These are phyloP conservation scores for Podospora didyma DNA, from an alignment of 495 filamentous ascomycete genomes.

Conservation along the genomic window DNA sequence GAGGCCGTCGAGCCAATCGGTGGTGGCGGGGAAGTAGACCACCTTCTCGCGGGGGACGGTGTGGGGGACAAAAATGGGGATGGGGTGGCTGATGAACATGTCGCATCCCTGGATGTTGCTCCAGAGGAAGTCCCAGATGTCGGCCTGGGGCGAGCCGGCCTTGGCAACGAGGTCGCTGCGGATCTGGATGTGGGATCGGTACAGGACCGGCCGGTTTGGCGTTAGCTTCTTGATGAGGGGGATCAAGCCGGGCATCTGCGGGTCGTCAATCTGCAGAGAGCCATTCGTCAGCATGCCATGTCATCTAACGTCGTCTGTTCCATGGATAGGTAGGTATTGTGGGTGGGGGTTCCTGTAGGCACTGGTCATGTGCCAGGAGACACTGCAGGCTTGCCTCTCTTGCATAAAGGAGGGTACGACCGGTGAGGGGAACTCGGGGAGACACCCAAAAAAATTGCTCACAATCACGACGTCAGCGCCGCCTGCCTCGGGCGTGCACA, in stretches of 20 bases:
- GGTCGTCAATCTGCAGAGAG: slow-evolving; percentile 74
- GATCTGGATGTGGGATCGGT: slow-evolving; percentile 81
- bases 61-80: slow-evolving; percentile 69
- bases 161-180: slow-evolving; percentile 66
- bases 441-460: slow-evolving; percentile 16
- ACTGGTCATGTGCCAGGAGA: slow-evolving; percentile 9
- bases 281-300: slow-evolving; percentile 12
- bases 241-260: slow-evolving; percentile 83
- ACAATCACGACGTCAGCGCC: slow-evolving; percentile 78
- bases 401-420: slow-evolving; percentile 4
- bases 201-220: slow-evolving; percentile 74
- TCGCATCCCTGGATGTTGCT: slow-evolving; percentile 65
- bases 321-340: not conserved
- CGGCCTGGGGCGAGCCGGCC: slow-evolving; percentile 61
- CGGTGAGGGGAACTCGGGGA: slow-evolving; percentile 6
- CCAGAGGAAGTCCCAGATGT: slow-evolving; percentile 80
- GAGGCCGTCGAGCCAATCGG: slow-evolving; percentile 86
- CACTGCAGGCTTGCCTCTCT: not conserved
- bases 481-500: slow-evolving; percentile 62
- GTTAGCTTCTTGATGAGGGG: slow-evolving; percentile 68
- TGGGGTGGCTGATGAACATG: slow-evolving; percentile 82
- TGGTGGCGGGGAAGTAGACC: slow-evolving; percentile 77
- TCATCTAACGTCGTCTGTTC: not conserved
- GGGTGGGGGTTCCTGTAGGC: not conserved
- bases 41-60: slow-evolving; percentile 64